Base-by-base conservation (phyloP, 2,329 filamentous ascomycete genomes). In the Nemania serpens region DNA sequence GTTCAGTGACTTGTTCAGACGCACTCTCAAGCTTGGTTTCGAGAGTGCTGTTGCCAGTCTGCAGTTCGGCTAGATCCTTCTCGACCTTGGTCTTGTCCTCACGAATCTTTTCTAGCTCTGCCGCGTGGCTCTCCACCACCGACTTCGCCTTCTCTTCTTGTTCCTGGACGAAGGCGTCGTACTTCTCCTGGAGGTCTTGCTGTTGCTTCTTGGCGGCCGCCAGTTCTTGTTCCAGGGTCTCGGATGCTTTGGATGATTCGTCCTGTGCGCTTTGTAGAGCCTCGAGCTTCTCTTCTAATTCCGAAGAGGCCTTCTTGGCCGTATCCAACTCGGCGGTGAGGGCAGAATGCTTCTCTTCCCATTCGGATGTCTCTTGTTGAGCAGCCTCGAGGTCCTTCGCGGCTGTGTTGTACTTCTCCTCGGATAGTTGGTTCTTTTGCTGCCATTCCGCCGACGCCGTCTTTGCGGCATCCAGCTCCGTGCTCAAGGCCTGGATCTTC, bases 181-280 rank as follows among this genome's bases (percentile, higher is more conserved):
- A 63, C 11, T 61, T 62, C 2, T 43, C 55, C 41, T 70, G 59
- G 18, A 69, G 36, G 5, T 64, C 42, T 42, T 65, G 61, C 33
- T 67, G 65, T 59, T 68, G 67, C 51, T 74, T 70, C 72, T 75
- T 72, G n/a, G 65, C 67, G 55, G 69, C 63, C 55, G 59, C 57
- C 9, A 65, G 37, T 57, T 69, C 69, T 47, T 74, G 68, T 69
- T 71, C 72, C 18, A 66, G 59, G 43, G 70, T 62, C 52, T 73
- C 73, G 15, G 73, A 63, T 22, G 71, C 71, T 52, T 70, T 69
- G 55, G 67, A 55, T 22, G 67, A 55, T 43, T 68, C 61, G 17
- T 60, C 64, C 18, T 68, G 58, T 18, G 55, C 58, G 48, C 59
- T 22, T 48, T 69, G 64, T 5, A 72, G 51, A 53, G 58, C 56